phyloP scores from a whole-genome alignment of 2,329 filamentous ascomycete species.

The Aspergillus tanneri region DNA sequence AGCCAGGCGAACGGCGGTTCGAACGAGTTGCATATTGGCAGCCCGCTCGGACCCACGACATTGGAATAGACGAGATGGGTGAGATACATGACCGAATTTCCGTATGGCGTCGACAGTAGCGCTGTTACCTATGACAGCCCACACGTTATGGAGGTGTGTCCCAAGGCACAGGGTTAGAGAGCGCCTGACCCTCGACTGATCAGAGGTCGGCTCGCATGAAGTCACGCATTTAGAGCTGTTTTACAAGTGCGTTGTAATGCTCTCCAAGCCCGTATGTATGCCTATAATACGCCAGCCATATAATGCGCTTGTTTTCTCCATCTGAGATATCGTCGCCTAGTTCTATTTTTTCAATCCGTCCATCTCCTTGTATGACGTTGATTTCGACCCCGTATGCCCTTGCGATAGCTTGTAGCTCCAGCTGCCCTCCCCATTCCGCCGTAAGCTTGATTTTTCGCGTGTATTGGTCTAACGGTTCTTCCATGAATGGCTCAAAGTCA shows the following conservation, averaged over 20 bases:
- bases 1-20: slow-evolving; percentile 41
- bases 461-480: slow-evolving; percentile 74
- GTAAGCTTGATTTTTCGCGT: slow-evolving; percentile 76
- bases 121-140: background rate
- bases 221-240: slow-evolving; percentile 29
- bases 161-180: background rate
- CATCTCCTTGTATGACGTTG: slow-evolving; percentile 78
- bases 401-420: slow-evolving; percentile 84
- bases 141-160: background rate
- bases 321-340: slow-evolving; percentile 46
- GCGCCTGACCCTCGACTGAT: background rate
- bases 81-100: slow-evolving; percentile 45
- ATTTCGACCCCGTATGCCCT: slow-evolving; percentile 77
- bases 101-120: slow-evolving; percentile 41
- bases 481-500: slow-evolving; percentile 83
- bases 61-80: slow-evolving; percentile 49
- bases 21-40: slow-evolving; percentile 55
- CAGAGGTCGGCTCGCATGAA: background rate
- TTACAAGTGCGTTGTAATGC: slow-evolving; percentile 88
- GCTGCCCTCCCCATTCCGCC: slow-evolving; percentile 92
- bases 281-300: slow-evolving; percentile 94
- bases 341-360: slow-evolving; percentile 72
- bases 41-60: slow-evolving; percentile 56
- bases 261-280: slow-evolving; percentile 93
- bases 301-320: slow-evolving; percentile 53